Evolutionary conservation across 768 basidiomycete genomes (phyloP).

Genomic region (Trametes cinnabarina): DNA sequence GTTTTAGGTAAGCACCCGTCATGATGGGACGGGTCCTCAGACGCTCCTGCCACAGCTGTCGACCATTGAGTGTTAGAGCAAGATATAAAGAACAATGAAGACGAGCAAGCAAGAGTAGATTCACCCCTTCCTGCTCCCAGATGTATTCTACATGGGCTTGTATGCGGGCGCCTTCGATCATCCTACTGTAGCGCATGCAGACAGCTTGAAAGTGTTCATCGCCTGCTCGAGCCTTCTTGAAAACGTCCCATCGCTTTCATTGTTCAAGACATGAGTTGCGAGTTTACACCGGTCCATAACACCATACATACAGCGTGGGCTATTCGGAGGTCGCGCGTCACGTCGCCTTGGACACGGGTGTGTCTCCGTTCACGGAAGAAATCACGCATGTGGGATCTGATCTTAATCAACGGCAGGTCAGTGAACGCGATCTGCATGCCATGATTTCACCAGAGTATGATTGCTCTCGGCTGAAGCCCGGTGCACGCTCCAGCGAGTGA

Average conservation of each 20-base stretch:
- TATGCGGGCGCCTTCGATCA: conserved; percentile 51
- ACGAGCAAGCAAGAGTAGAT: conserved; percentile 56
- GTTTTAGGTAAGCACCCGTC: conserved; percentile 68
- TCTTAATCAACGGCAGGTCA: conserved; percentile 36
- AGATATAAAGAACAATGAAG: background rate
- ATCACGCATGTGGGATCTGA: conserved; percentile 52
- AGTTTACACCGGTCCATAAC: background rate
- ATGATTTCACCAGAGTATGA: too few relatives aligned
- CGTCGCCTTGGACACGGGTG: conserved; percentile 51
- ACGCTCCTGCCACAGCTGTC: conserved; percentile 55
- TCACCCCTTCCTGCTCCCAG: conserved; percentile 41
- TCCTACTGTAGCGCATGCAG: conserved; percentile 54
- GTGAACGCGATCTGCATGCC: background rate
- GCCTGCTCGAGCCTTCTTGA: conserved; percentile 52
- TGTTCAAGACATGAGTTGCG: background rate
- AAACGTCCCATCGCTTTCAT: conserved; percentile 57
- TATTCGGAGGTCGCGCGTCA: conserved; percentile 44
- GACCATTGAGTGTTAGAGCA: background rate
- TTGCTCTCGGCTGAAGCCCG: too few relatives aligned
- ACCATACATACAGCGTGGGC: conserved; percentile 53
- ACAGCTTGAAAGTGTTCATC: conserved; percentile 45
- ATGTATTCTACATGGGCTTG: conserved; percentile 48
- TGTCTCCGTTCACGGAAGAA: conserved; percentile 53
- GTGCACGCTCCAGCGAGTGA: too few relatives aligned
- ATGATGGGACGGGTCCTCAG: conserved; percentile 62